Base-by-base conservation (phyloP, 352 stramenopile species). In the Globisporangium uncinulatum region DNA sequence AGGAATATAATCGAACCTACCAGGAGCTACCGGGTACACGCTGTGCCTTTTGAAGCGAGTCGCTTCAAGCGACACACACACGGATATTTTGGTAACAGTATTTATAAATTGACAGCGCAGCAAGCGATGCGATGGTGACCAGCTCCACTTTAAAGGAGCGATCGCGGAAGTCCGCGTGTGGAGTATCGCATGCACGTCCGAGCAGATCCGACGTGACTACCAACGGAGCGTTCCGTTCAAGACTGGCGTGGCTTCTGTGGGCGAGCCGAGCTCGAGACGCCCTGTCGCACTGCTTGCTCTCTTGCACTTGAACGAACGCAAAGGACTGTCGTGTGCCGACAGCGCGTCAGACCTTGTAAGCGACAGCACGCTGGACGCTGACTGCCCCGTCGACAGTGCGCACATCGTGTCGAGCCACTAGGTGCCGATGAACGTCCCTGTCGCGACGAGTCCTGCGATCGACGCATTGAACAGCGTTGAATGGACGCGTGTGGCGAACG, bases 91-190 rank as follows among this genome's bases (percentile, higher is more conserved):
- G 24, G 24, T 29, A 4, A 1, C 24, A 29, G 24, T 29, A 29
- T 29, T 29, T 29, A 29, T 29, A 29, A n/a, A n/a, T n/a, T 29
- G 24, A 29, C 24, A 29, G 24, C 4, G 24, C 24, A 29, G 24
- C 24, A 29, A 29, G 24, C 4, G 24, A 29, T 29, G 24, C 24
- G 24, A 29, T 29, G 24, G 24, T 4, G 24, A 29, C 2, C 24
- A 29, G 2, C 24, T 1, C 24, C n/a, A 29, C 24, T 29, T 86
- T 44, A 88, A 87, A 44, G 83, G 85, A 11, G 80, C 70, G 0
- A 82, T 95, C 13, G 73, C 81, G 9, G 81, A 95, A 56, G 59
- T 93, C 42, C 83, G 85, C 1, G 61, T 95, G 6, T 95, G 85
- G 85, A 64, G 69, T 56, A 53, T 85, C 13, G 29, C 65, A 9